phyloP scores from a whole-genome alignment of 208 protist species.

The Trypanosomatidae sp. region DNA sequence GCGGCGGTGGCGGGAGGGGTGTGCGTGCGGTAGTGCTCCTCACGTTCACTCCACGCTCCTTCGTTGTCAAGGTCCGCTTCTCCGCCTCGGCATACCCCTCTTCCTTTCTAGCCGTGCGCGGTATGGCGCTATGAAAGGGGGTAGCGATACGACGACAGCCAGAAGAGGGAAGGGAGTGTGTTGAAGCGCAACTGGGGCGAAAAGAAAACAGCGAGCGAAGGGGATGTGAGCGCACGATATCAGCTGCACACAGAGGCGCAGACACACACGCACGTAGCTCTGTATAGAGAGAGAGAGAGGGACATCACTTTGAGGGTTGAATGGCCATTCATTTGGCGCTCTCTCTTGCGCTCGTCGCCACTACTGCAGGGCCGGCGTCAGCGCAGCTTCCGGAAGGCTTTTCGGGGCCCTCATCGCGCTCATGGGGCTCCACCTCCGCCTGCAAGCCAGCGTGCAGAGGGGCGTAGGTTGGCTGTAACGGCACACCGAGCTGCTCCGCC shows the following conservation, averaged over 20 bases:
- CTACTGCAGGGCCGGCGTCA: not conserved
- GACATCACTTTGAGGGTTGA: not conserved
- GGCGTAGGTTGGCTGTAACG: constrained; percentile 11
- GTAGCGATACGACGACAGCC: not conserved
- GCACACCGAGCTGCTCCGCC: constrained; percentile 24
- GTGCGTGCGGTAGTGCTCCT: not conserved
- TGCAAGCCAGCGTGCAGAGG: constrained; percentile 45
- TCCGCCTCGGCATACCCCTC: not conserved
- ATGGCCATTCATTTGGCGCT: not conserved
- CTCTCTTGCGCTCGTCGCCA: not conserved
- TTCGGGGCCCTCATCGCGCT: not conserved
- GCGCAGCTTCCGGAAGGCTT: not conserved
- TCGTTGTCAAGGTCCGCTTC: not conserved
- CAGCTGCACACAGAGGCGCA: not conserved
- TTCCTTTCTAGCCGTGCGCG: not conserved
- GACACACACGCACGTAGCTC: not conserved
- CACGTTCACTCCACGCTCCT: not conserved
- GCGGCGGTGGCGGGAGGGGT: not conserved
- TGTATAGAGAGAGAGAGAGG: not conserved
- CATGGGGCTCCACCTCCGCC: not conserved
- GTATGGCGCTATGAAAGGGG: not conserved
- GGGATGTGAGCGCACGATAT: not conserved
- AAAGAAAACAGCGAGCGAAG: not conserved
- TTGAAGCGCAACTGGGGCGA: not conserved
- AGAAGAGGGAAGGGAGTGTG: not conserved